phyloP scores from a whole-genome alignment of 1,139 yeast genomes.

The Kluyveromyces marxianus region DNA sequence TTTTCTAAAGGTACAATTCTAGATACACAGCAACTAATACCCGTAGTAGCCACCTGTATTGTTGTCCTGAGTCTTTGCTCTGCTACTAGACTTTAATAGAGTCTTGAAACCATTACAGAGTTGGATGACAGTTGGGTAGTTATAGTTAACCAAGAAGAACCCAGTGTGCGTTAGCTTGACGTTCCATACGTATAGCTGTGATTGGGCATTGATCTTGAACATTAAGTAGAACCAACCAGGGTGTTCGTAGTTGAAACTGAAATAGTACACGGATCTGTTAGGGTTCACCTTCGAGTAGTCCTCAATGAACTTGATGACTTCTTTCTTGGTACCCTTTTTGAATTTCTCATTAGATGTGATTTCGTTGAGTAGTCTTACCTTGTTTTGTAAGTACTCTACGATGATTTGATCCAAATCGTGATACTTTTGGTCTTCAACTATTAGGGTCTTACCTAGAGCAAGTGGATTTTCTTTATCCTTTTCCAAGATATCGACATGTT shows the following conservation, averaged over 20 bases:
- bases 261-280: constrained; percentile 81
- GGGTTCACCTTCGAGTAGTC: constrained; percentile 90
- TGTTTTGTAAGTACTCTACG: constrained; percentile 78
- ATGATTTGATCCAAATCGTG: constrained; percentile 90
- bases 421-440: constrained; percentile 63
- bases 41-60: constrained; percentile 13
- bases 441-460: constrained; percentile 52
- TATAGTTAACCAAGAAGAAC: constrained; percentile 66
- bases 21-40: constrained; percentile 3
- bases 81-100: constrained; percentile 31
- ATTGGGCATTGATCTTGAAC: constrained; percentile 68
- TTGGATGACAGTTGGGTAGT: constrained; percentile 79
- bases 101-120: constrained; percentile 92
- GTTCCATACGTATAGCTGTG: constrained; percentile 80
- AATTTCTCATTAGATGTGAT: constrained; percentile 85
- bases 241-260: constrained; percentile 81
- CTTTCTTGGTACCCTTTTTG: constrained; percentile 71
- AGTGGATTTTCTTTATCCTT: constrained; percentile 55
- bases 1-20: no score
- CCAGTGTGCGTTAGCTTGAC: constrained; percentile 87
- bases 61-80: constrained; percentile 9
- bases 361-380: constrained; percentile 77
- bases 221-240: constrained; percentile 89
- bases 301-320: constrained; percentile 80
- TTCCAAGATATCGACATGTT: constrained; percentile 84